phyloP scores from a whole-genome alignment of 768 basidiomycete genomes.

The Boletus reticulatus region DNA sequence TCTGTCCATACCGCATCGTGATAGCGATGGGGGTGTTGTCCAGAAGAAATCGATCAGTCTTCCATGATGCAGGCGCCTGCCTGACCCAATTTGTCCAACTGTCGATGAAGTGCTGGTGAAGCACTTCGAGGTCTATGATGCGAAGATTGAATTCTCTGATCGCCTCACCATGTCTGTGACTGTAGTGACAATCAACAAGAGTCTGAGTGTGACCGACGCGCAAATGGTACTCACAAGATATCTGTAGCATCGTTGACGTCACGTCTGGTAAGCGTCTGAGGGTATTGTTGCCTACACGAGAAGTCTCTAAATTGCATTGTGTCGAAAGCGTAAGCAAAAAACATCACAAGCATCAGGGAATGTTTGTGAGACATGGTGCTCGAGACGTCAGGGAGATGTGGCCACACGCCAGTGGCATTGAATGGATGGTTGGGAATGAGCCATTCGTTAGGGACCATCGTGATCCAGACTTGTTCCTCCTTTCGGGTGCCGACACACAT shows the following conservation, averaged over 20 bases:
- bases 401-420: background rate
- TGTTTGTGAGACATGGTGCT: background rate
- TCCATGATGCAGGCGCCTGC: background rate
- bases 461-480: too few relatives aligned
- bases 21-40: constrained; percentile 1
- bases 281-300: background rate
- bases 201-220: too few relatives aligned
- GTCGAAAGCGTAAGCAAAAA: background rate
- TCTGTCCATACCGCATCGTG: constrained; percentile 7
- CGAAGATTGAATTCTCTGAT: background rate
- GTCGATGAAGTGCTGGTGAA: background rate
- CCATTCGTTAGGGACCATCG: too few relatives aligned
- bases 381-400: background rate
- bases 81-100: background rate
- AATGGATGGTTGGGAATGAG: too few relatives aligned
- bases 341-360: background rate
- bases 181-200: too few relatives aligned
- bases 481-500: too few relatives aligned
- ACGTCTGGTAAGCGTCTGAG: too few relatives aligned
- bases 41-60: background rate
- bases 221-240: background rate
- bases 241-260: background rate
- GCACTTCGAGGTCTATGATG: background rate
- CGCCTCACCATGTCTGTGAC: background rate
- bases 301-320: background rate